Evolutionary conservation across 176 grass and related monocot genomes (phyloP).

Genomic region (Echinochloa phyllopogon): DNA sequence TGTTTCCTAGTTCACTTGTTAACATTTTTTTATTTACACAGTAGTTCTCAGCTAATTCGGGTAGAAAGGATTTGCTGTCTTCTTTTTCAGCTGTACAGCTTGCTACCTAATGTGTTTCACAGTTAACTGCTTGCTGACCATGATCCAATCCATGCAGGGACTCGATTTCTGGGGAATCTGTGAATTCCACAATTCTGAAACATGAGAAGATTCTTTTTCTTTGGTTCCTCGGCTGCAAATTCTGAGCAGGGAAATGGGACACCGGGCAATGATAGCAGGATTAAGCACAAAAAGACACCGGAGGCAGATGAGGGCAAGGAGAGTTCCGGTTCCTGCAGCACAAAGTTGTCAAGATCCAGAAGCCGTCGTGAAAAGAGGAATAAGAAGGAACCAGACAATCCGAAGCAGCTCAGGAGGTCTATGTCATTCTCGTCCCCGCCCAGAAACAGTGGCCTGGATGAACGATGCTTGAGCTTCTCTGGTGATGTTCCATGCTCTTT

Average conservation of each 20-base stretch:
- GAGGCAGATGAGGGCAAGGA: constrained; percentile 22
- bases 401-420: constrained; percentile 41
- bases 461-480: constrained; percentile 51
- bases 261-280: not conserved
- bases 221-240: constrained; percentile 37
- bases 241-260: not conserved
- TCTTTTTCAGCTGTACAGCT: not conserved
- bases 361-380: not conserved
- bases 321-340: constrained; percentile 5
- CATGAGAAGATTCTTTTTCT: constrained; percentile 56
- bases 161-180: not conserved
- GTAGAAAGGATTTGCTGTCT: not conserved
- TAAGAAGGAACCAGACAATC: constrained; percentile 3
- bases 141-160: not conserved
- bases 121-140: not conserved
- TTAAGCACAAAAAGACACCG: not conserved
- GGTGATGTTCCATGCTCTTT: constrained; percentile 32
- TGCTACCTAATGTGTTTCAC: not conserved
- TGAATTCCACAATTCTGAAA: not conserved
- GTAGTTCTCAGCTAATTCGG: not conserved
- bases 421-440: constrained; percentile 47
- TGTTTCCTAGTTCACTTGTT: not conserved
- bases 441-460: constrained; percentile 10
- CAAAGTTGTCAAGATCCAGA: constrained; percentile 18
- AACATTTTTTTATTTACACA: not conserved